These are phyloP conservation scores for Hypoxylon fragiforme DNA, from an alignment of 495 filamentous ascomycete genomes.

Conservation along the genomic window DNA sequence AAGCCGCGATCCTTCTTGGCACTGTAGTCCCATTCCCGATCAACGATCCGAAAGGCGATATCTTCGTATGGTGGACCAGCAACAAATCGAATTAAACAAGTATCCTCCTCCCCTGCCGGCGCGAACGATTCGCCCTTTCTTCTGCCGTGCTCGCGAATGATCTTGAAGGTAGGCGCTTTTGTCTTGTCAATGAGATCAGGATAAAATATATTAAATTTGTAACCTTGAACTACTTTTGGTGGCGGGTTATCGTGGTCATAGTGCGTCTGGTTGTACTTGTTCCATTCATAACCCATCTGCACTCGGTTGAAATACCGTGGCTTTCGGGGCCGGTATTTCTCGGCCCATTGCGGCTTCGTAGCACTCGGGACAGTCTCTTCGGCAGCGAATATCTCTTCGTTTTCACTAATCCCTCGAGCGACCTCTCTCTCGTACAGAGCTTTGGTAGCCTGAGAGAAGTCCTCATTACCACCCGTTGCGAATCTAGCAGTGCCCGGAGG, in stretches of 20 bases:
- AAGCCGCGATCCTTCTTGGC: conserved; percentile 95
- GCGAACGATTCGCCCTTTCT: conserved; percentile 90
- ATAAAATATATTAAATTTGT: conserved; percentile 99
- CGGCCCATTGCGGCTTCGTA: conserved; percentile 76
- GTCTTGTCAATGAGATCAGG: conserved; percentile 96
- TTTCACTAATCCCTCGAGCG: conserved; percentile 86
- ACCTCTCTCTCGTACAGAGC: conserved; percentile 92
- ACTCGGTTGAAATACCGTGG: conserved; percentile 97
- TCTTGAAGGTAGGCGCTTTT: conserved; percentile 91
- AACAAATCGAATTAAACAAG: conserved; percentile 93
- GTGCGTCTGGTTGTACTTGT: conserved; percentile 99
- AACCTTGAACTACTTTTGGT: conserved; percentile 97
- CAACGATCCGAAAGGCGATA: conserved; percentile 95
- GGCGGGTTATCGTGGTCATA: conserved; percentile 99
- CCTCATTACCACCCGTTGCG: conserved; percentile 72
- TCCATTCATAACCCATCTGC: conserved; percentile 99
- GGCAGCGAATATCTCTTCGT: conserved; percentile 93
- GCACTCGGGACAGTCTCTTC: conserved; percentile 78
- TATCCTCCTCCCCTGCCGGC: conserved; percentile 96
- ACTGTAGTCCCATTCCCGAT: conserved; percentile 99
- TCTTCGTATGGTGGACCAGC: conserved; percentile 97
- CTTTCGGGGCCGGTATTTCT: conserved; percentile 89
- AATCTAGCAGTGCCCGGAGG: conserved; percentile 70
- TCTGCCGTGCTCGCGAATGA: conserved; percentile 88
- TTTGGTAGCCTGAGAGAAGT: conserved; percentile 89